Conservation (phyloP, 176 grass and related monocot species). For the Carex scoparia region DNA sequence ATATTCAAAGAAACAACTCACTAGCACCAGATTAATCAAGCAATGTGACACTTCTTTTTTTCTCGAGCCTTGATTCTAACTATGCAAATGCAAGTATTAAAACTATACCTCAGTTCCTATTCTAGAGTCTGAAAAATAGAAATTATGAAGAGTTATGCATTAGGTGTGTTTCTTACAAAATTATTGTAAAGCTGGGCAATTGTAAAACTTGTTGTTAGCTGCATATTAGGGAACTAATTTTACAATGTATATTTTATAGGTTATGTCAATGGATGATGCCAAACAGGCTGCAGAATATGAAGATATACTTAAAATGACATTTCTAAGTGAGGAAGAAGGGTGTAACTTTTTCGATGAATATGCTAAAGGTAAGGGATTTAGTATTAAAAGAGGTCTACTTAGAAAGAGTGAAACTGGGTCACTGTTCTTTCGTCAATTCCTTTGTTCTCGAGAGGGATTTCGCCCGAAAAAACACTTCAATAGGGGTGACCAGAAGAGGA, state of each 20-base stretch:
- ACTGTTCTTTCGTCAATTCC: constrained; percentile 5
- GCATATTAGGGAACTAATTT: constrained; percentile 10
- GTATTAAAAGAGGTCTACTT: constrained; percentile 12
- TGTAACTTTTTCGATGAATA: constrained; percentile 11
- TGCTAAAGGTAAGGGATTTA: constrained; percentile 21
- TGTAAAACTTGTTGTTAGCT: not conserved
- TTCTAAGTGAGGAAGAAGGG: constrained; percentile 12
- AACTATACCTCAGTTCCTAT: not conserved
- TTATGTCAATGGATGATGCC: not conserved
- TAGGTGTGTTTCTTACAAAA: not conserved
- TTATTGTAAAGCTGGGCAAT: too few relatives aligned
- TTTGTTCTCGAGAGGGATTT: constrained; percentile 13
- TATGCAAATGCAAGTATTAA: not conserved
- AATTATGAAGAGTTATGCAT: not conserved
- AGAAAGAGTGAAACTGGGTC: constrained; percentile 10
- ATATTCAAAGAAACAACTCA: not conserved
- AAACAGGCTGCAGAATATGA: constrained; percentile 4
- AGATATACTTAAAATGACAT: constrained; percentile 19
- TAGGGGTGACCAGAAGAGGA: not conserved
- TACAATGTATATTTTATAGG: not conserved
- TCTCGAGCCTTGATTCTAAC: not conserved
- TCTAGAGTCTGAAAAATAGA: not conserved
- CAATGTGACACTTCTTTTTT: not conserved
- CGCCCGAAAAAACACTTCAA: not conserved
- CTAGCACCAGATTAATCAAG: not conserved